Base-by-base conservation (phyloP, 2,329 filamentous ascomycete genomes). In the Talaromyces marneffei region DNA sequence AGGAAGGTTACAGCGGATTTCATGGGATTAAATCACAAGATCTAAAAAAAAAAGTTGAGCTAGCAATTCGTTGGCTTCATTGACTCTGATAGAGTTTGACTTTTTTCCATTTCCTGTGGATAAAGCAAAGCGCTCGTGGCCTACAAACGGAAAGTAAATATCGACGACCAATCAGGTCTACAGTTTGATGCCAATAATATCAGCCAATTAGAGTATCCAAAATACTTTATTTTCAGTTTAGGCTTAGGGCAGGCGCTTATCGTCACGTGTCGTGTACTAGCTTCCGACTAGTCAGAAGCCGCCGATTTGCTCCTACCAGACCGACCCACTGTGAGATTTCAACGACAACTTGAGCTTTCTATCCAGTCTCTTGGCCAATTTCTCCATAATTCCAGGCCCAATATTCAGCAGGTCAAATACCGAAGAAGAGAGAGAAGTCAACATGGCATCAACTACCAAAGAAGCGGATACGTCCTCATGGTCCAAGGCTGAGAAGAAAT, bases 401-500 rank as follows among this genome's bases (percentile, higher is more conserved):
- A 10, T 14, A 52, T 23, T 14, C 14, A 20, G 23, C 14, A 20
- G n/a, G 10, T n/a, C 23, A 27, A 10, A 16, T 8, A 7, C 16
- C 20, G 3, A 9, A 14, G 27, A 35, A 18, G 29, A 20, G 14
- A 23, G 10, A 14, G 10, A 20, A 52, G n/a, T 14, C 48, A 52
- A 20, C 1, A 71, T 71, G 69, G 31, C 69, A 31, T 63, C 64
- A 37, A 62, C 65, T 37, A 57, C 67, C 25, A 61, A 65, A 52
- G 61, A 65, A 12, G 66, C 64, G 37, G 42, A 60, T 14, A 62
- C 70, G 60, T 72, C 78, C 25, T 79, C 80, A 67, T 79, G 82
- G 64, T 79, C 87, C 62, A 84, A 82, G 60, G 85, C 67, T 18
- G 72, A 85, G 70, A 75, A 79, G 62, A 87, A 86, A 68, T 91